Evolutionary conservation across 2,329 filamentous ascomycete genomes (phyloP).

Genomic region (Dendryphion nanum): DNA sequence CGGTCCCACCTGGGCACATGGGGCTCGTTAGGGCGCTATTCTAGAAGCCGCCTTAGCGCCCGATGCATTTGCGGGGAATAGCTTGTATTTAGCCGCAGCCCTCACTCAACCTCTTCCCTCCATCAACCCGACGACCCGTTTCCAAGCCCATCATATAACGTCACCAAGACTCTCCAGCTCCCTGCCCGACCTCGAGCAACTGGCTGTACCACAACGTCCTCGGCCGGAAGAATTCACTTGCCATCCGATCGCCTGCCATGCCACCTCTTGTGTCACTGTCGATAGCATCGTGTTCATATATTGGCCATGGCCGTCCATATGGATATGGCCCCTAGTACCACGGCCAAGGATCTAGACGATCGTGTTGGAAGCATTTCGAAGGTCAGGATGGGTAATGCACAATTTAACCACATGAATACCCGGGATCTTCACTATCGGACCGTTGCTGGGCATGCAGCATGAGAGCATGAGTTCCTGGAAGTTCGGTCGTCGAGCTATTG

Average conservation of each 20-base stretch:
- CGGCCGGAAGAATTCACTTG: conserved; percentile 26
- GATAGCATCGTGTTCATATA: conserved; percentile 11
- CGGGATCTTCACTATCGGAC: conserved; percentile 25
- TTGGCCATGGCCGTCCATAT: no score
- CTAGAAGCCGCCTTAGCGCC: no score
- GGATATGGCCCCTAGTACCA: neutral
- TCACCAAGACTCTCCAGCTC: no score
- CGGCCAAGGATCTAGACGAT: conserved; percentile 2
- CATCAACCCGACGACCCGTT: conserved; percentile 28
- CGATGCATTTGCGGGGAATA: no score
- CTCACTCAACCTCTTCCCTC: conserved; percentile 6
- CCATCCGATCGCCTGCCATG: conserved; percentile 1
- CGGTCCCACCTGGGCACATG: no score
- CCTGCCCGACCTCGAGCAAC: no score
- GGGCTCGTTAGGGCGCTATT: no score
- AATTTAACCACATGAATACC: conserved; percentile 33
- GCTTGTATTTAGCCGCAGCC: neutral
- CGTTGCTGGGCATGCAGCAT: conserved; percentile 11
- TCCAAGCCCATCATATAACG: conserved; percentile 15
- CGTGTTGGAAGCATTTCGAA: conserved; percentile 2
- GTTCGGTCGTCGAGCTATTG: neutral
- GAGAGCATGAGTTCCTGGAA: conserved; percentile 4
- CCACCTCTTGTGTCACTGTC: conserved; percentile 2
- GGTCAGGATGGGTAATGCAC: neutral
- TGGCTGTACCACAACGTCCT: no score